Evolutionary conservation across 805 yeast species (phyloP).

Genomic region (Wickerhamiella sergipiensis): DNA sequence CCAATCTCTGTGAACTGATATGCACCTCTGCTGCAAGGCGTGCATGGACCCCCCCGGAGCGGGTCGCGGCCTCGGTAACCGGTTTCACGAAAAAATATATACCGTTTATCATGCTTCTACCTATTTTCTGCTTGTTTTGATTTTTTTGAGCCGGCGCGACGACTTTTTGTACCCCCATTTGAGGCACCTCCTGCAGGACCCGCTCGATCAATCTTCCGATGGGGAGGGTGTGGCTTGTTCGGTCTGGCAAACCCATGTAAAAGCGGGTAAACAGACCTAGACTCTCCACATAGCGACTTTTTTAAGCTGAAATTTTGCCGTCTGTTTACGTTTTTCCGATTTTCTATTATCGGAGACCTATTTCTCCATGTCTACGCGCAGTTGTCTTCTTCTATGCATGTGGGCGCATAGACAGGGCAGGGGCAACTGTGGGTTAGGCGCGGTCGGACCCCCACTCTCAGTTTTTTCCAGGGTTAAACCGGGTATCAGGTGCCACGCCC

Average conservation of each 20-base stretch:
- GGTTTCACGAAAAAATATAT: not conserved
- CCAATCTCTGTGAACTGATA: not conserved
- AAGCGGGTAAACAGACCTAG: no score
- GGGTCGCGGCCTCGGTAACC: not conserved
- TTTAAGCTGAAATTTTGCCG: no score
- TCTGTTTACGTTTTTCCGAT: no score
- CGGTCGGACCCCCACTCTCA: not conserved
- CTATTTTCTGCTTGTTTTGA: not conserved
- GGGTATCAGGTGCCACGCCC: no score
- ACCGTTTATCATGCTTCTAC: not conserved
- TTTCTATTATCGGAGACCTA: not conserved
- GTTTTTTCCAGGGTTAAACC: no score
- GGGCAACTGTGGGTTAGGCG: not conserved
- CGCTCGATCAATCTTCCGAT: not conserved
- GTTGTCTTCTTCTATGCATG: not conserved
- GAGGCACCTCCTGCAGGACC: not conserved
- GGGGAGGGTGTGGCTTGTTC: not conserved
- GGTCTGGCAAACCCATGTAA: no score
- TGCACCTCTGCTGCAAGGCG: not conserved
- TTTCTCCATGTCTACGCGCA: not conserved
- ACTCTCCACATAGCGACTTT: no score
- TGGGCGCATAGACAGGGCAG: not conserved
- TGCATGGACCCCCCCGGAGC: not conserved
- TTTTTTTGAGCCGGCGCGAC: not conserved
- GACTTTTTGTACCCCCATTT: not conserved